Percentiles rank a stretch among this genome's conserved stretches.
Conservation (phyloP, 805 yeast species). For the Wickerhamomyces bovis region DNA sequence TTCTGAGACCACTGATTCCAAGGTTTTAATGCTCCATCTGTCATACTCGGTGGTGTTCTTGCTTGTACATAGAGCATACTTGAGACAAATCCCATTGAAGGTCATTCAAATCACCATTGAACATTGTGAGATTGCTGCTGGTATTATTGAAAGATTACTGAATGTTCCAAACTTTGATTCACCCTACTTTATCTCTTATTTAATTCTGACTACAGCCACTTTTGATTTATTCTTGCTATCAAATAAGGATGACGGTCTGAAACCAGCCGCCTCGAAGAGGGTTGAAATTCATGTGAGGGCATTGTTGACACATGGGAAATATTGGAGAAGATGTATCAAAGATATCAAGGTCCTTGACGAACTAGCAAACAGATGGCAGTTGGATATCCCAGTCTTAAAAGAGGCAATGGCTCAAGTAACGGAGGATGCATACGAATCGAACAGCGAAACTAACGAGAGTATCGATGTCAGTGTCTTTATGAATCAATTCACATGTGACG, state of each 20-base stretch:
- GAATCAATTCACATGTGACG: neutral
- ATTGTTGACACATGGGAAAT: conserved; percentile 19
- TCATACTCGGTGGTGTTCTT: conserved; percentile 25
- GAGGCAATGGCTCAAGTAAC: neutral
- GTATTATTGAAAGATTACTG: conserved; percentile 14
- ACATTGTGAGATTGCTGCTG: conserved; percentile 22
- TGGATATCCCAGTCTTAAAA: conserved; percentile 5
- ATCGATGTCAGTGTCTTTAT: neutral
- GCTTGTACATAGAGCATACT: conserved; percentile 27
- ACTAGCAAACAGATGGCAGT: conserved; percentile 25
- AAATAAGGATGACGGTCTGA: conserved; percentile 19
- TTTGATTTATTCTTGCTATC: conserved; percentile 28
- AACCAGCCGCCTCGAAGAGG: conserved; percentile 16
- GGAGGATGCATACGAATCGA: neutral
- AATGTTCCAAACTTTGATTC: conserved; percentile 5
- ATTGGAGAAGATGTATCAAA: conserved; percentile 27
- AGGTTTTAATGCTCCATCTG: conserved; percentile 24
- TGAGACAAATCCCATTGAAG: conserved; percentile 24
- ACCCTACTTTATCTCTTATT: conserved; percentile 29
- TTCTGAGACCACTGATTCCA: conserved; percentile 12
- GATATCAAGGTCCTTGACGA: conserved; percentile 23
- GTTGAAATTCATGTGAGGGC: conserved; percentile 20
- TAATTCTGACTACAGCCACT: conserved; percentile 27
- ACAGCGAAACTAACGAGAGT: neutral
- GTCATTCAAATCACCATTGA: conserved; percentile 22